Percentiles rank a stretch among this genome's conserved stretches.
phyloP scores from a whole-genome alignment of 139 green algal genomes.

The Pleodorina starrii region DNA sequence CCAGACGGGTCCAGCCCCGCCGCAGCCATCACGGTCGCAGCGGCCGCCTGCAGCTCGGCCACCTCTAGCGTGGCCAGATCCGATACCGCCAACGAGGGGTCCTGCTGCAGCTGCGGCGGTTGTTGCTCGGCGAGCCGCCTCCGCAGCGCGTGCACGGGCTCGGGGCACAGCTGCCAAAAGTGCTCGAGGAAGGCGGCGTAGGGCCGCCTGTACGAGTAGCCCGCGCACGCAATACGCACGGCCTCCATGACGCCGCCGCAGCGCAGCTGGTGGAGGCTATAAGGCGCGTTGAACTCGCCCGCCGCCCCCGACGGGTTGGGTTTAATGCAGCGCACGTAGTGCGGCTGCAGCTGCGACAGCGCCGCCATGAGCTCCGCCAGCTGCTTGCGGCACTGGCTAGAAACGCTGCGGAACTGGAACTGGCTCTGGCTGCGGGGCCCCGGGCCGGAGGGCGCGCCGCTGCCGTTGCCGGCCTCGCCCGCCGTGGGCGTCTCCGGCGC shows the following conservation, averaged over 20 bases:
- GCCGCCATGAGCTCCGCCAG: conserved; percentile 94
- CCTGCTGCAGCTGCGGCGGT: background rate
- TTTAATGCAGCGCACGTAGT: conserved; percentile 99
- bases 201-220: conserved; percentile 87
- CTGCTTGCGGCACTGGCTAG: conserved; percentile 93
- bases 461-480: background rate
- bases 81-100: background rate
- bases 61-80: background rate
- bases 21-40: conserved; percentile 56
- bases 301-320: conserved; percentile 90
- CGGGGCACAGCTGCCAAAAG: conserved; percentile 88
- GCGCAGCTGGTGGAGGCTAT: conserved; percentile 96
- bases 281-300: conserved; percentile 79
- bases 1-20: conserved; percentile 32
- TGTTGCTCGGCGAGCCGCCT: conserved; percentile 6
- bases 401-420: conserved; percentile 91
- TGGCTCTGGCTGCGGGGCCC: background rate
- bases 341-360: conserved; percentile 92
- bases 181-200: conserved; percentile 94
- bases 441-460: background rate
- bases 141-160: conserved; percentile 51
- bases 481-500: background rate
- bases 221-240: conserved; percentile 94
- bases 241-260: conserved; percentile 98
- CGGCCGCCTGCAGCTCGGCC: conserved; percentile 21